phyloP scores from a whole-genome alignment of 441 rosid species.

The Hura crepitans region DNA sequence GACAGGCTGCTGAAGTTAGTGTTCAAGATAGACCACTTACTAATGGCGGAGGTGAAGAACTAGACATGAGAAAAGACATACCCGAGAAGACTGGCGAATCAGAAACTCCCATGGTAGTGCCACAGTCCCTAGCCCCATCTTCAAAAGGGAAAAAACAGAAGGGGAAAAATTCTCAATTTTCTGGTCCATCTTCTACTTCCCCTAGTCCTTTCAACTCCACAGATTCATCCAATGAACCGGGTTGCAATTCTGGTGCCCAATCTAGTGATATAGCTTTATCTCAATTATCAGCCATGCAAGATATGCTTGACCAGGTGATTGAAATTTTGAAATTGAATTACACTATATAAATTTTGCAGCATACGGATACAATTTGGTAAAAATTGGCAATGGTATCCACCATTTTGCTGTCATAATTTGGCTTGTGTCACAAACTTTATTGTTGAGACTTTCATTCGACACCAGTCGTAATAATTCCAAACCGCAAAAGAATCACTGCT shows the following conservation, averaged over 20 bases:
- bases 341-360: not conserved
- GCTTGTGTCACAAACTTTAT: not conserved
- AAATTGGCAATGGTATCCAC: not conserved
- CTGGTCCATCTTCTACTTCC: slow-evolving; percentile 49
- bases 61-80: slow-evolving; percentile 41
- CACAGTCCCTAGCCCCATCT: slow-evolving; percentile 40
- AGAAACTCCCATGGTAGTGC: slow-evolving; percentile 30
- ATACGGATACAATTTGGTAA: not conserved
- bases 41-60: slow-evolving; percentile 37
- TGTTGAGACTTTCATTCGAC: not conserved
- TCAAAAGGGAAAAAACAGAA: slow-evolving; percentile 60
- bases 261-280: slow-evolving; percentile 39
- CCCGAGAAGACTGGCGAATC: slow-evolving; percentile 45
- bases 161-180: slow-evolving; percentile 49
- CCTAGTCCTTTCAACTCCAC: slow-evolving; percentile 51
- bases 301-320: slow-evolving; percentile 75
- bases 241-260: slow-evolving; percentile 39
- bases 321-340: not conserved
- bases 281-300: slow-evolving; percentile 62
- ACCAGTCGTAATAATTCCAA: not conserved
- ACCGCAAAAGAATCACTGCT: not conserved
- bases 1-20: slow-evolving; percentile 24
- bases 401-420: slow-evolving; percentile 6
- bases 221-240: slow-evolving; percentile 50
- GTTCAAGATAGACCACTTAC: slow-evolving; percentile 30